phyloP scores from a whole-genome alignment of 2,329 filamentous ascomycete genomes.

The Curvularia verruculosa region DNA sequence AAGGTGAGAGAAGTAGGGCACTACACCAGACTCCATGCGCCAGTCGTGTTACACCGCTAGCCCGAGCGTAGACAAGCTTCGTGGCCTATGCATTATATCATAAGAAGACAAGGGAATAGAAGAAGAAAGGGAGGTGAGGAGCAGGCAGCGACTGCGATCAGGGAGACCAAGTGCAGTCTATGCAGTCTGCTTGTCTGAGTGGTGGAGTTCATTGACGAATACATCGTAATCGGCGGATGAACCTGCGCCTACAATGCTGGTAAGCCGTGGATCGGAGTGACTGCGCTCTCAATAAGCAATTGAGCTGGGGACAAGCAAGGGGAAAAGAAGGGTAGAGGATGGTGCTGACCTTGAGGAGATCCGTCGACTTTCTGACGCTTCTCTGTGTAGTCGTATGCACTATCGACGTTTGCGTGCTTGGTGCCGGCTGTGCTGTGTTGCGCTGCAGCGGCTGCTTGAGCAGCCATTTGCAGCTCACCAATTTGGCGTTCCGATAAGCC shows the following conservation, averaged over 20 bases:
- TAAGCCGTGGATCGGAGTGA: constrained; percentile 34
- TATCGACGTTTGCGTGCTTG: constrained; percentile 44
- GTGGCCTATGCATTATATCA: constrained; percentile 29
- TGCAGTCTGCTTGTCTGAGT: constrained; percentile 20
- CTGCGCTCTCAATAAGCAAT: constrained; percentile 44
- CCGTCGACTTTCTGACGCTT: constrained; percentile 46
- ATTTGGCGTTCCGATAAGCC: constrained; percentile 48
- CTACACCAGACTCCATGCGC: constrained; percentile 21
- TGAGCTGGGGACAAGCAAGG: constrained; percentile 23
- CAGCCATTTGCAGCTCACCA: constrained; percentile 43
- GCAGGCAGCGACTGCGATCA: neutral
- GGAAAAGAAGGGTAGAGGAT: constrained; percentile 21
- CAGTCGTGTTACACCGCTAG: constrained; percentile 21
- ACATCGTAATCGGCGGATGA: constrained; percentile 24
- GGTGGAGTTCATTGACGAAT: constrained; percentile 31
- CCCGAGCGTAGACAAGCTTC: constrained; percentile 20
- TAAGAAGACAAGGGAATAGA: constrained; percentile 14
- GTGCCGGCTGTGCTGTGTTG: constrained; percentile 40
- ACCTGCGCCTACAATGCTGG: constrained; percentile 26
- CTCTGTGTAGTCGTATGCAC: constrained; percentile 43
- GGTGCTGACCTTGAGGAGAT: constrained; percentile 44
- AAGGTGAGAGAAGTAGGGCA: constrained; percentile 5
- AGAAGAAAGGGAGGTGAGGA: constrained; percentile 3
- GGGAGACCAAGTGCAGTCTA: constrained; percentile 1
- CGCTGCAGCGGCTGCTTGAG: constrained; percentile 44